phyloP scores from a whole-genome alignment of 2,329 filamentous ascomycete species.

The Lithohypha guttulata region DNA sequence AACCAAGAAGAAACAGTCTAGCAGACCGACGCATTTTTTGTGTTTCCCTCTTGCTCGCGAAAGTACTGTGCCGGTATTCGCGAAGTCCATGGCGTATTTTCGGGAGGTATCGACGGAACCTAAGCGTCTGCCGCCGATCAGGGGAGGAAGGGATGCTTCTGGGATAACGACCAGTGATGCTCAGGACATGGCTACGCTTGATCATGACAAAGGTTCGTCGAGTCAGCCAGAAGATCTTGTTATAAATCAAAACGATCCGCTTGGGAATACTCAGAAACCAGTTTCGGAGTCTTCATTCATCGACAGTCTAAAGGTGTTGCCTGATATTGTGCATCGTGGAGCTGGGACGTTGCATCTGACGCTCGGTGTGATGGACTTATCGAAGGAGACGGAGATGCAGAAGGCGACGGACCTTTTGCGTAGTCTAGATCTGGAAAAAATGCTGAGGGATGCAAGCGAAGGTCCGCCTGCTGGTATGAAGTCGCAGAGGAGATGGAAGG shows the following conservation, averaged over 20 bases:
- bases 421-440: slow-evolving; percentile 33
- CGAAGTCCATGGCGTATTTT: slow-evolving; percentile 52
- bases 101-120: slow-evolving; percentile 34
- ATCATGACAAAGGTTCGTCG: not conserved
- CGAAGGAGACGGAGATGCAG: slow-evolving; percentile 38
- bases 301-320: slow-evolving; percentile 36
- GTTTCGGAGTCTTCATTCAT: not conserved
- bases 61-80: slow-evolving; percentile 52
- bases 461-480: slow-evolving; percentile 4
- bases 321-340: slow-evolving; percentile 59
- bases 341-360: slow-evolving; percentile 76
- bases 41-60: slow-evolving; percentile 51
- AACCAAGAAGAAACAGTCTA: slow-evolving; percentile 16
- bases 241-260: slow-evolving; percentile 29
- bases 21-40: slow-evolving; percentile 36
- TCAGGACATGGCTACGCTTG: not conserved
- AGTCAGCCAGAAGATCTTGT: slow-evolving; percentile 19
- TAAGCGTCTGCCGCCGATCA: slow-evolving; percentile 5
- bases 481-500: not conserved
- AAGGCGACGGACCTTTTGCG: slow-evolving; percentile 37
- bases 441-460: slow-evolving; percentile 28
- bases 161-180: slow-evolving; percentile 1
- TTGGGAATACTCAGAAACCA: slow-evolving; percentile 15
- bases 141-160: slow-evolving; percentile 10
- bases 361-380: slow-evolving; percentile 71